These are phyloP conservation scores for Trametes versicolor DNA, from an alignment of 1,284 basidiomycete genomes.

Conservation along the genomic window DNA sequence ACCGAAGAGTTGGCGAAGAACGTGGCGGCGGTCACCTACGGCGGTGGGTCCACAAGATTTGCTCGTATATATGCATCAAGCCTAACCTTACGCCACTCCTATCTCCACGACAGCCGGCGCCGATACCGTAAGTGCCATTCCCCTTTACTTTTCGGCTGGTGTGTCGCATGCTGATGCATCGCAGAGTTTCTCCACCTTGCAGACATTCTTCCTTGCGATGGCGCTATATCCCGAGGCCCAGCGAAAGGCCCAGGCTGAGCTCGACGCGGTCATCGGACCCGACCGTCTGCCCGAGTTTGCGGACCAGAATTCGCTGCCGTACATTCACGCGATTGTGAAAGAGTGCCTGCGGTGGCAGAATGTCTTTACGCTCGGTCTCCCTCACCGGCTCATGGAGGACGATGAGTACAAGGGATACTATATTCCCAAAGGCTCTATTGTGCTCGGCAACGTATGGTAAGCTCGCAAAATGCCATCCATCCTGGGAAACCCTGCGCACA, in stretches of 20 bases:
- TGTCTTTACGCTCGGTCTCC: slow-evolving; percentile 40
- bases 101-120: slow-evolving; percentile 28
- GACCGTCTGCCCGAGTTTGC: slow-evolving; percentile 49
- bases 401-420: slow-evolving; percentile 36
- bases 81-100: background rate
- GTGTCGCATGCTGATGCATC: background rate
- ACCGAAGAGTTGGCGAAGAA: slow-evolving; percentile 29
- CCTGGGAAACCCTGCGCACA: background rate
- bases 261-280: slow-evolving; percentile 46
- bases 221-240: slow-evolving; percentile 48
- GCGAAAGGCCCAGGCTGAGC: slow-evolving; percentile 47
- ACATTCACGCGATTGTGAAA: slow-evolving; percentile 49
- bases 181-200: slow-evolving; percentile 32
- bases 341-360: slow-evolving; percentile 51
- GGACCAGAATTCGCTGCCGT: slow-evolving; percentile 48
- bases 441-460: slow-evolving; percentile 38
- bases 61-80: slow-evolving; percentile 2
- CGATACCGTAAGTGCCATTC: slow-evolving; percentile 31
- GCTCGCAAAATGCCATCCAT: background rate
- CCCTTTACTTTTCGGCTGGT: too few relatives aligned
- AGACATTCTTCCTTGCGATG: slow-evolving; percentile 48
- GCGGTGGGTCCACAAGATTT: slow-evolving; percentile 18
- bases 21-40: slow-evolving; percentile 26
- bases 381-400: slow-evolving; percentile 34
- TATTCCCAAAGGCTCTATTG: slow-evolving; percentile 37